A percentile compares a stretch with the other conserved stretches of the same genome.
These are phyloP conservation scores for Hirschioporus abietinus DNA, from an alignment of 768 basidiomycete genomes.

Conservation along the genomic window DNA sequence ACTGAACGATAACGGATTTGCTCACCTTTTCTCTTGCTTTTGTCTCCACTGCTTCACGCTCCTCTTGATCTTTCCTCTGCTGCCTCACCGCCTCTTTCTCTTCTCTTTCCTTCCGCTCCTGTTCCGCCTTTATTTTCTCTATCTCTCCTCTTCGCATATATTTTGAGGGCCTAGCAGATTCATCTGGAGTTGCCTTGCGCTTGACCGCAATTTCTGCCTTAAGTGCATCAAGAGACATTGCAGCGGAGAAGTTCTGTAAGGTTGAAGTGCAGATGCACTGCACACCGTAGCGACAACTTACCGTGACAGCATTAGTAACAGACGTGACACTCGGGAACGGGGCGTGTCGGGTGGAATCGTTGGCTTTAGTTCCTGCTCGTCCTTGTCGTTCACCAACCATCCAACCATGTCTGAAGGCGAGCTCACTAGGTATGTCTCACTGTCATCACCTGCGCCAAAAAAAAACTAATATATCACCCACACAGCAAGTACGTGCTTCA, in stretches of 20 bases:
- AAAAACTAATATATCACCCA: background rate
- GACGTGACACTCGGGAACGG: constrained; percentile 2
- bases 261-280: constrained; percentile 18
- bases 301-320: background rate
- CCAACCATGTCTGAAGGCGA: constrained; percentile 21
- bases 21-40: constrained; percentile 41
- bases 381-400: background rate
- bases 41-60: constrained; percentile 25
- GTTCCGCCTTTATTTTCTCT: constrained; percentile 57
- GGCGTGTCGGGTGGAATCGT: background rate
- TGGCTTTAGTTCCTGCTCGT: constrained; percentile 3
- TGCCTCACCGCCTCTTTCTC: constrained; percentile 26
- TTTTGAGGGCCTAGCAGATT: constrained; percentile 59
- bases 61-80: constrained; percentile 16
- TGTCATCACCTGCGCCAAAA: background rate
- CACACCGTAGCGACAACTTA: background rate
- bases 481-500: constrained; percentile 81
- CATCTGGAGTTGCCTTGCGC: constrained; percentile 65
- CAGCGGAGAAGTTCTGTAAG: constrained; percentile 13
- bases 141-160: constrained; percentile 92
- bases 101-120: constrained; percentile 35
- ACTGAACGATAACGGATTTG: constrained; percentile 8
- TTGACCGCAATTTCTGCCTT: constrained; percentile 86
- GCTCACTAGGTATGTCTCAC: constrained; percentile 43
- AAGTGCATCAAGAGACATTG: constrained; percentile 73